Conservation (phyloP, 202 grass and related monocot genomes). For the Schoenoplectus tabernaemontani region DNA sequence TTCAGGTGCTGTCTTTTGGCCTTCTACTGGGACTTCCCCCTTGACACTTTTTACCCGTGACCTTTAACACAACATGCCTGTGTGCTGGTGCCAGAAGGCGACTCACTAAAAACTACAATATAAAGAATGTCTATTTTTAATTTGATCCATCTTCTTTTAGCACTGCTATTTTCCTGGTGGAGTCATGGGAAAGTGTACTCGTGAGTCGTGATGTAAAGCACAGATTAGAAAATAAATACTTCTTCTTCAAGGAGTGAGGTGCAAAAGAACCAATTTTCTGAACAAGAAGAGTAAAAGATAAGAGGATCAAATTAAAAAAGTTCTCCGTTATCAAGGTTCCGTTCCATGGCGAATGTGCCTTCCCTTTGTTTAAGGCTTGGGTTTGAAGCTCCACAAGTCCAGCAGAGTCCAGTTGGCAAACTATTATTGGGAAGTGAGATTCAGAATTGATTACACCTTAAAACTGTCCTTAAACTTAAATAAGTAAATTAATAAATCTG, state of each 20-base stretch:
- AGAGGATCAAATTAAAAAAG: background rate
- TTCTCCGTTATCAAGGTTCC: background rate
- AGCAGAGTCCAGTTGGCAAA: background rate
- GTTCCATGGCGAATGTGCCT: background rate
- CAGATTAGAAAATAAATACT: background rate
- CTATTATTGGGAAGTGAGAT: slow-evolving; percentile 20
- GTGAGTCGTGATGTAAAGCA: background rate
- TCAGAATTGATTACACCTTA: slow-evolving; percentile 7
- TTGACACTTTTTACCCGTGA: slow-evolving; percentile 20
- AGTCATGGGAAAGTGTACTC: background rate
- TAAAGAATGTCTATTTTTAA: background rate
- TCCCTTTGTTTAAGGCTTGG: background rate
- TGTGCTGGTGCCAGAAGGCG: background rate
- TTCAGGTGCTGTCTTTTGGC: slow-evolving; percentile 16
- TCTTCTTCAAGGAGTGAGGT: background rate
- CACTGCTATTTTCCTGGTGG: background rate
- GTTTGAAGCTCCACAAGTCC: background rate
- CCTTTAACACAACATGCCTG: background rate
- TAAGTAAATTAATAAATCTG: background rate
- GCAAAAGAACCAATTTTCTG: background rate
- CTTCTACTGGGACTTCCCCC: background rate
- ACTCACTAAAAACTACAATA: background rate
- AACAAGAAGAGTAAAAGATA: background rate
- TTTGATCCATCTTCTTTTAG: background rate
- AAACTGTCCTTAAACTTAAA: slow-evolving; percentile 14